Conservation (phyloP, 2,329 filamentous ascomycete genomes). For the Pseudogymnoascus sp. region DNA sequence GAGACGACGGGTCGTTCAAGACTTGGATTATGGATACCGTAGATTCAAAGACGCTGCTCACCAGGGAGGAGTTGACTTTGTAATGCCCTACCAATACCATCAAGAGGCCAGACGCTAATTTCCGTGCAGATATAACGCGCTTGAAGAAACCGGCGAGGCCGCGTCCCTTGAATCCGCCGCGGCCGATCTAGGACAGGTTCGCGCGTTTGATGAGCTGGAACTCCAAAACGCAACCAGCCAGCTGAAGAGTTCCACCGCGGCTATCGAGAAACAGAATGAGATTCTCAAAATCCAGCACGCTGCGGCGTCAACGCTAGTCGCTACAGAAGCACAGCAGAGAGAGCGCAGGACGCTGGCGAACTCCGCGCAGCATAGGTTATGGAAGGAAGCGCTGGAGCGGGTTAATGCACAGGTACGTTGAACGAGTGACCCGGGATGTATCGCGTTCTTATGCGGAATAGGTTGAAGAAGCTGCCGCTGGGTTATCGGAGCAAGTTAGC, state of each 20-base stretch:
- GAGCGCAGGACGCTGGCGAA: slow-evolving; percentile 32
- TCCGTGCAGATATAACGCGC: slow-evolving; percentile 40
- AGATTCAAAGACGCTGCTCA: slow-evolving; percentile 44
- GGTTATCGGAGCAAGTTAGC: slow-evolving; percentile 37
- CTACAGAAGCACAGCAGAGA: slow-evolving; percentile 33
- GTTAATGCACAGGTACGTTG: slow-evolving; percentile 36
- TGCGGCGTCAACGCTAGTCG: slow-evolving; percentile 47
- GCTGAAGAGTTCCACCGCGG: slow-evolving; percentile 55
- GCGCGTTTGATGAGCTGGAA: slow-evolving; percentile 51
- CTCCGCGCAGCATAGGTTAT: slow-evolving; percentile 32
- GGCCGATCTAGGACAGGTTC: slow-evolving; percentile 40
- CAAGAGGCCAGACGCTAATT: background rate
- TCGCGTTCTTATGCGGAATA: slow-evolving; percentile 21
- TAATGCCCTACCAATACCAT: too few relatives aligned
- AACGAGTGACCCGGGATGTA: background rate
- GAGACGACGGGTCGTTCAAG: background rate
- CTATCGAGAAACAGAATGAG: slow-evolving; percentile 57
- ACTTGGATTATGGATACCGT: slow-evolving; percentile 46
- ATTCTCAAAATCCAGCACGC: slow-evolving; percentile 54
- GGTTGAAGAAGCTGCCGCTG: slow-evolving; percentile 43
- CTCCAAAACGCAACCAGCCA: slow-evolving; percentile 54
- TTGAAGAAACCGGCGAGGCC: slow-evolving; percentile 43
- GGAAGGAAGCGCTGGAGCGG: slow-evolving; percentile 35
- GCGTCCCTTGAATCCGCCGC: slow-evolving; percentile 37
- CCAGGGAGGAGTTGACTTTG: slow-evolving; percentile 46